Percentiles rank a stretch among this genome's conserved stretches.
Conservation (phyloP, 345 rosid genomes). For the Clausena lansium region DNA sequence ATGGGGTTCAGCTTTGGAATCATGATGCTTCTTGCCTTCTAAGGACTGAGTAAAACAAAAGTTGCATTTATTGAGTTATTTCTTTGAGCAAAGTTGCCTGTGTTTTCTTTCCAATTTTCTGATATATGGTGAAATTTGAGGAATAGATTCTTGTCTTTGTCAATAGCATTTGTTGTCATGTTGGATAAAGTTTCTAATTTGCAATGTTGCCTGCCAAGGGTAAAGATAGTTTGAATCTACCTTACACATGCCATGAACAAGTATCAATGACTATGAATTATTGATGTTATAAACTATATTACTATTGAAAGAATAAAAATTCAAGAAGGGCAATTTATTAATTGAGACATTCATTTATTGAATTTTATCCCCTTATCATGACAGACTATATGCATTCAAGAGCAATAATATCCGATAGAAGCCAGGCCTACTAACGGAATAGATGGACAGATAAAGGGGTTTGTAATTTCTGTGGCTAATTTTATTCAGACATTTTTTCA, state of each 20-base stretch:
- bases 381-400: background rate
- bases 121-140: no score
- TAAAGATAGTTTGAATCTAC: background rate
- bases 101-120: background rate
- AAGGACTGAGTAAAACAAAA: background rate
- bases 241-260: background rate
- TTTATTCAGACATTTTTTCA: background rate
- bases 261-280: background rate
- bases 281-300: background rate
- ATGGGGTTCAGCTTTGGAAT: conserved; percentile 12
- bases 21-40: conserved; percentile 17
- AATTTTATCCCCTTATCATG: background rate
- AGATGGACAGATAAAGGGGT: background rate
- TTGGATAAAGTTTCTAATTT: background rate
- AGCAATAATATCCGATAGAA: background rate
- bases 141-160: conserved; percentile 4
- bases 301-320: background rate
- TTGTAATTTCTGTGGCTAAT: background rate
- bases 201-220: background rate
- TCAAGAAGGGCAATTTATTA: background rate
- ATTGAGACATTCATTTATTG: background rate
- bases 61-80: conserved; percentile 5
- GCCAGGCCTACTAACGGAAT: background rate
- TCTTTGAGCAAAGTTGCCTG: background rate
- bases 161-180: background rate